Base-by-base conservation (phyloP, 345 rosid genomes). In the Lumnitzera littorea region DNA sequence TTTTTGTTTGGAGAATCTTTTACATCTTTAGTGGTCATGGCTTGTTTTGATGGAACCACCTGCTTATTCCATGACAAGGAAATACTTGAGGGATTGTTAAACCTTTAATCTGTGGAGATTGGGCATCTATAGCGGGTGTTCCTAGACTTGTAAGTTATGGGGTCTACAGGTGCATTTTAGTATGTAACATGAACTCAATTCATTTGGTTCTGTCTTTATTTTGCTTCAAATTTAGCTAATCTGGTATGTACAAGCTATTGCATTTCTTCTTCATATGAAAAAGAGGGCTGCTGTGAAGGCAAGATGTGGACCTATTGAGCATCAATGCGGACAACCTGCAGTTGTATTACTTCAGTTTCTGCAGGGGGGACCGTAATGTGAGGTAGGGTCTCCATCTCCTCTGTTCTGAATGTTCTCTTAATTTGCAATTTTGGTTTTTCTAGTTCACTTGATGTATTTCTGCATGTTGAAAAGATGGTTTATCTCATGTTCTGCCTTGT, bases 101-200 rank as follows among this genome's bases (percentile, higher is more conserved):
- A 67, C 65, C 70, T 59, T 68, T 68, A 57, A 56, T 61, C 64
- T 65, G 31, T 73, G 80, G 71, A 65, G 68, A 63, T 69, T 74
- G 70, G 74, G 78, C 64, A 70, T 74, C 72, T 70, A 62, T 64
- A 57, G 61, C 58, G 36, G 46, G 56, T 59, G 72, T 73, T 70
- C 60, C 71, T 69, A 69, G 67, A 69, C 71, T 63, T 79, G 76
- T 63, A 72, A 62, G 71, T 65, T 74, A 53, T 67, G 77, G 78
- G 74, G 69, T 72, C 65, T 58, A 63, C 70, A 73, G 80, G 72
- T 69, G 64, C 62, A 68, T 67, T 67, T 73, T 53, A 48, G 65
- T 70, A 53, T 65, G 67, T 71, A 65, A 62, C 67, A 66, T 67
- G 67, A 54, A 24, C 46, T 64, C 47, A 24, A 8, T 60, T 47